Evolutionary conservation across 169 alveolate genomes (phyloP).

Genomic region (Babesia caballi): DNA sequence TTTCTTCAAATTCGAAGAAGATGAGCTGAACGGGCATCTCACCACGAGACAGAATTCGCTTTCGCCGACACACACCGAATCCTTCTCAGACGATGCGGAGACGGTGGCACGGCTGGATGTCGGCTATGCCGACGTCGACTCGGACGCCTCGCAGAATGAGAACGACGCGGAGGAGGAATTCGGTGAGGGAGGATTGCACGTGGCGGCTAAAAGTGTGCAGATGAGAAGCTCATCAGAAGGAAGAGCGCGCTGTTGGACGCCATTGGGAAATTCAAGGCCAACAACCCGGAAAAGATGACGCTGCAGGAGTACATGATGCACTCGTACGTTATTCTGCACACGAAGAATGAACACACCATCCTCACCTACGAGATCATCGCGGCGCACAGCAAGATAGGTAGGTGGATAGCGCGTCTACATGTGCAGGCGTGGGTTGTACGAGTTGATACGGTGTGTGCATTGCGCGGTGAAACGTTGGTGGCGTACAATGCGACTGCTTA

Average conservation of each 20-base stretch:
- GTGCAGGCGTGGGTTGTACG: not conserved
- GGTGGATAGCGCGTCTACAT: not conserved
- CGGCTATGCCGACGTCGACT: not conserved
- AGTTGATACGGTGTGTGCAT: no score
- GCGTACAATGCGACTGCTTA: no score
- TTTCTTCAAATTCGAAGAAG: not conserved
- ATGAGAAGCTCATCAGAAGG: slow-evolving; percentile 13
- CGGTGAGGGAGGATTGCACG: not conserved
- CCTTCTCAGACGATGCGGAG: not conserved
- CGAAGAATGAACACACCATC: slow-evolving; percentile 35
- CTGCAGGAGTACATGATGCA: slow-evolving; percentile 58
- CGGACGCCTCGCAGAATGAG: no score
- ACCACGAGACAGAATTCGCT: not conserved
- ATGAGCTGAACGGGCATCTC: not conserved
- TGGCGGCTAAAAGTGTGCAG: not conserved
- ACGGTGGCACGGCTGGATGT: not conserved
- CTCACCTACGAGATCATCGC: slow-evolving; percentile 57
- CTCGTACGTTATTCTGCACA: slow-evolving; percentile 40
- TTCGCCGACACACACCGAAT: slow-evolving; percentile 10
- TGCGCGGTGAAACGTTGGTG: no score
- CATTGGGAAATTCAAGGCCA: slow-evolving; percentile 51
- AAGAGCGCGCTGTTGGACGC: slow-evolving; percentile 33
- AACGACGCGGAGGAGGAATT: not conserved
- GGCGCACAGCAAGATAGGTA: slow-evolving; percentile 47
- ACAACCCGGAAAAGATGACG: slow-evolving; percentile 44